Base-by-base conservation (phyloP, 495 filamentous ascomycete genomes). In the Coniosporium apollinis region DNA sequence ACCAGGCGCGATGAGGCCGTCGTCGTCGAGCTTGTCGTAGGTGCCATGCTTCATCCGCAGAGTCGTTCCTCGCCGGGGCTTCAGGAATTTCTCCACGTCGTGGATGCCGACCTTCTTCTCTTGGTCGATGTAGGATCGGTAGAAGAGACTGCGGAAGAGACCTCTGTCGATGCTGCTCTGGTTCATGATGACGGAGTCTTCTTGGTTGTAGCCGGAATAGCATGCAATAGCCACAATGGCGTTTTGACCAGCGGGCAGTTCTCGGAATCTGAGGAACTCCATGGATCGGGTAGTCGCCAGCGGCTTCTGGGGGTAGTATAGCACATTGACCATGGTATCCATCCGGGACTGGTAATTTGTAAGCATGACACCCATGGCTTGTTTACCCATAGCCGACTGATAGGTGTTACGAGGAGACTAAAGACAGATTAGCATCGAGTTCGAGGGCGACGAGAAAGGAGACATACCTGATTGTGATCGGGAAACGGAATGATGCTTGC, bases 121-220 rank as follows among this genome's bases (percentile, higher is more conserved):
- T 39, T 80, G 79, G 48, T 96, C 89, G 19, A 80, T 85, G 55
- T 99, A 96, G 15, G 86, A 81, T 39, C 91, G 79, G 66, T 93
- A 96, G 67, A 96, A 99, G 13, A 99, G 64, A 17, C 82, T 91
- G 52, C 89, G 76, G 79, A 96, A 96, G 7, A 99, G 64, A 22
- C 89, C 89, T 40, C 89, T 79, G 49, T 99, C 89, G 47, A 96
- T 96, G 46, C 82, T 89, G 61, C 82, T 91, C 58, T 99, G 91
- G 59, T 94, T 99, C 91, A 99, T 94, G 46, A 99, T 91, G 34
- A 99, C 89, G 16, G 89, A 96, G 71, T 99, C 89, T 82, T 99
- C 89, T 56, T 96, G 91, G 55, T 99, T 96, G 67, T 96, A 99
- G n/a, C 89, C 89, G 11, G 84, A 93, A 59, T 96, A 99, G 55